A percentile compares a stretch with the other conserved stretches of the same genome.
phyloP scores from a whole-genome alignment of 352 stramenopile species.

The Phytopythium oedochilum region DNA sequence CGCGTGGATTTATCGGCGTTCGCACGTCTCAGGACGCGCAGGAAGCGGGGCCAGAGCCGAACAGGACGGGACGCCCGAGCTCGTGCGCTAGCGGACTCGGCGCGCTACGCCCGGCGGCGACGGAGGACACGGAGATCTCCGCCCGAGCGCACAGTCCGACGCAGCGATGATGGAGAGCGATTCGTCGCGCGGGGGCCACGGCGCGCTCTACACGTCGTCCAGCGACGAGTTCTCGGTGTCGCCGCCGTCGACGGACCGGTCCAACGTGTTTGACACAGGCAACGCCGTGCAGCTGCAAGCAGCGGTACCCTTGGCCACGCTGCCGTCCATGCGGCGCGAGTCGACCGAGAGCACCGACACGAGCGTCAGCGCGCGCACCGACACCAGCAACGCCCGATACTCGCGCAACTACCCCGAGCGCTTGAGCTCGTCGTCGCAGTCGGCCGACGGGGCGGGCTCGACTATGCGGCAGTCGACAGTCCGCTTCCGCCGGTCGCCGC shows the following conservation, averaged over 20 bases:
- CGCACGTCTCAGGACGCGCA: too few species aligned
- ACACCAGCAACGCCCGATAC: background rate
- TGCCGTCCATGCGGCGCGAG: conserved; percentile 12
- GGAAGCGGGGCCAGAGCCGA: too few species aligned
- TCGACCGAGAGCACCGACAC: conserved; percentile 19
- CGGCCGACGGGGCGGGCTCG: conserved; percentile 10
- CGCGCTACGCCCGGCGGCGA: too few species aligned
- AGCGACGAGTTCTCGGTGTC: conserved; percentile 17
- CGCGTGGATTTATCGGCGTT: background rate
- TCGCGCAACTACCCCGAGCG: conserved; percentile 7
- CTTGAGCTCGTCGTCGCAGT: conserved; percentile 20
- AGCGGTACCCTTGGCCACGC: conserved; percentile 14
- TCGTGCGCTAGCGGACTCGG: too few species aligned
- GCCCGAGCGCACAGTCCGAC: too few species aligned
- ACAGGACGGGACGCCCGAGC: too few species aligned
- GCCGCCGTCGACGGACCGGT: conserved; percentile 10
- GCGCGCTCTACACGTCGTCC: conserved; percentile 5
- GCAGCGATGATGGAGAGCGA: conserved; percentile 1
- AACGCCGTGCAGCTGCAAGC: conserved; percentile 7
- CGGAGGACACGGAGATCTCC: too few species aligned
- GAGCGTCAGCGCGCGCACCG: conserved; percentile 2
- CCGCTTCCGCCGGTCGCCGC: conserved; percentile 21
- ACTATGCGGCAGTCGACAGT: conserved; percentile 12
- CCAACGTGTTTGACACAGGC: conserved; percentile 4
- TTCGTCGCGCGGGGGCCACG: conserved; percentile 2